phyloP scores from a whole-genome alignment of 495 filamentous ascomycete species.

The Penicillium coprophilum region DNA sequence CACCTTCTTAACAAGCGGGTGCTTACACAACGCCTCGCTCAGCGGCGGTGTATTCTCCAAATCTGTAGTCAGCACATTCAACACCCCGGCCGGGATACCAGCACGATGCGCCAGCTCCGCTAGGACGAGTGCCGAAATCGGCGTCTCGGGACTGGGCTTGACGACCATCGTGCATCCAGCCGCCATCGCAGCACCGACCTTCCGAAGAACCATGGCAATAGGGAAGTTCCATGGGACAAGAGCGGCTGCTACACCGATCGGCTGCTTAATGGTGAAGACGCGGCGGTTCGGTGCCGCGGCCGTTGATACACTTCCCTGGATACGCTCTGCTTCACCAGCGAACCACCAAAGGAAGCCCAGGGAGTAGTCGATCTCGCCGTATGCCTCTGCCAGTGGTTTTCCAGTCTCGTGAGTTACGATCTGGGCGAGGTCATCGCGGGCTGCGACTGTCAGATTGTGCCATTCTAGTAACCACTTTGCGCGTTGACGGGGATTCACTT shows the following conservation, averaged over 20 bases:
- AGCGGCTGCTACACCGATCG: conserved; percentile 63
- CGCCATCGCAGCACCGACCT: conserved; percentile 66
- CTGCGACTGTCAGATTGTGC: conserved; percentile 52
- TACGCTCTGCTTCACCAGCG: conserved; percentile 66
- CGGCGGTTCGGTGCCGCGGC: conserved; percentile 59
- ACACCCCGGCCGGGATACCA: conserved; percentile 55
- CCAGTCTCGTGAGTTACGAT: conserved; percentile 64
- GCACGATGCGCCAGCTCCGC: conserved; percentile 55
- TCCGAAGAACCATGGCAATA: conserved; percentile 65
- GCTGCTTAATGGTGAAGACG: conserved; percentile 69
- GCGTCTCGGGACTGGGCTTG: conserved; percentile 63
- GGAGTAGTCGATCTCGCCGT: conserved; percentile 61
- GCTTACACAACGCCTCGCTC: conserved; percentile 64
- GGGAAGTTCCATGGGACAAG: conserved; percentile 68
- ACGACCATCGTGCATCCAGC: conserved; percentile 69
- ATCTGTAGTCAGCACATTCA: conserved; percentile 57
- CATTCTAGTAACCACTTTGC: conserved; percentile 64
- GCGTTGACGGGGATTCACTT: conserved; percentile 57
- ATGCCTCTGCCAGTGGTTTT: conserved; percentile 60
- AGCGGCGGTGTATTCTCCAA: conserved; percentile 63
- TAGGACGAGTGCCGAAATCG: conserved; percentile 52
- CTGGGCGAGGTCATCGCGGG: conserved; percentile 55
- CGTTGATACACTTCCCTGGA: conserved; percentile 58
- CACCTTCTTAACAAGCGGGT: conserved; percentile 65
- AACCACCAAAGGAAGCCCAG: conserved; percentile 65